Conservation (phyloP, 2,329 filamentous ascomycete genomes). For the Teratosphaeria gauchensis region DNA sequence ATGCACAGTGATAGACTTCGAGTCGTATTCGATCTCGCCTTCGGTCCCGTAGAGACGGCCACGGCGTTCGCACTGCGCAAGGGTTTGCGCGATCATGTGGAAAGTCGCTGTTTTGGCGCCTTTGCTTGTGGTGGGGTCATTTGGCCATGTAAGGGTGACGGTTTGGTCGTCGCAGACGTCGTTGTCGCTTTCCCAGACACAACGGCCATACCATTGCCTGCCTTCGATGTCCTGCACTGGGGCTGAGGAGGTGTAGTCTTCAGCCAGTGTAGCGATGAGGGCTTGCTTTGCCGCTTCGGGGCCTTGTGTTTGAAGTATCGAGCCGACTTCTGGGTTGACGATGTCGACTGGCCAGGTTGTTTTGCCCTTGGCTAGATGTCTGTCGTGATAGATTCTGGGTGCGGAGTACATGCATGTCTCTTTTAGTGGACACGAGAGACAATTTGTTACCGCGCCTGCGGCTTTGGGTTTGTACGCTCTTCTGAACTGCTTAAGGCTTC, state of each 20-base stretch:
- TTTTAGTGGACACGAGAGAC: conserved; percentile 68
- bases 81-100: conserved; percentile 89
- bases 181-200: conserved; percentile 88
- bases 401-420: conserved; percentile 74
- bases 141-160: conserved; percentile 76
- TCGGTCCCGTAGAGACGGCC: conserved; percentile 76
- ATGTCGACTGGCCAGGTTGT: conserved; percentile 76
- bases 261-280: conserved; percentile 38
- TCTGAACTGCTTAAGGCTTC: conserved; percentile 69
- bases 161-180: conserved; percentile 88
- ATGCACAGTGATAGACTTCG: conserved; percentile 62
- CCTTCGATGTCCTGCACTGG: conserved; percentile 39
- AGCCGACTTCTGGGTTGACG: conserved; percentile 87
- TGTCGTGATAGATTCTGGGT: conserved; percentile 68
- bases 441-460: conserved; percentile 76
- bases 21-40: conserved; percentile 83
- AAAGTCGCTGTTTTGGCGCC: conserved; percentile 78
- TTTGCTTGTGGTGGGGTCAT: conserved; percentile 27
- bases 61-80: conserved; percentile 75
- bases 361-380: conserved; percentile 54
- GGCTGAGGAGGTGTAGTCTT: conserved; percentile 50
- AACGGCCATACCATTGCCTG: conserved; percentile 75
- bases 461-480: conserved; percentile 62
- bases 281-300: conserved; percentile 41
- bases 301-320: conserved; percentile 45